These are phyloP conservation scores for Emericellopsis terricola DNA, from an alignment of 495 filamentous ascomycete species.

Conservation along the genomic window DNA sequence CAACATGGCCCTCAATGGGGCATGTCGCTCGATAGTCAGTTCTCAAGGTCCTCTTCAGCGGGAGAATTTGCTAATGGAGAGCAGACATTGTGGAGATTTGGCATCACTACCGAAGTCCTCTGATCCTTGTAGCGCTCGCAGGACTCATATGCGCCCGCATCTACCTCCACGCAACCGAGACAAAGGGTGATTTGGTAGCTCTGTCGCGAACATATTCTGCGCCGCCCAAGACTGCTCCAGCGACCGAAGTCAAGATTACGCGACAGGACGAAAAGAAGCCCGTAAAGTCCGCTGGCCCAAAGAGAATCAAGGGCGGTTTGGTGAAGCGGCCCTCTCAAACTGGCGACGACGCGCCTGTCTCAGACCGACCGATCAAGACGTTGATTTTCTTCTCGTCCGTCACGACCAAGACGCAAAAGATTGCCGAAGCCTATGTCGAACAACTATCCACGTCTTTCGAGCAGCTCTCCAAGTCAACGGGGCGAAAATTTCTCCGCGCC, in stretches of 20 bases:
- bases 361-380: slow-evolving; percentile 38
- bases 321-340: slow-evolving; percentile 10
- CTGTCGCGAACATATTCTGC: slow-evolving; percentile 11
- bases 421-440: slow-evolving; percentile 38
- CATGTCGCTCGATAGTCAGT: too few relatives aligned
- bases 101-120: slow-evolving; percentile 32
- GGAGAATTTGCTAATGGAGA: background rate
- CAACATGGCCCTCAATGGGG: too few relatives aligned
- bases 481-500: slow-evolving; percentile 33
- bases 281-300: slow-evolving; percentile 12
- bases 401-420: slow-evolving; percentile 58
- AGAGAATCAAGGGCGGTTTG: slow-evolving; percentile 30
- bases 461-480: slow-evolving; percentile 6
- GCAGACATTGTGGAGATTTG: slow-evolving; percentile 34
- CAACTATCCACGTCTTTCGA: slow-evolving; percentile 20
- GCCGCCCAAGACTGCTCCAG: slow-evolving; percentile 5
- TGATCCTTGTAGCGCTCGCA: slow-evolving; percentile 25
- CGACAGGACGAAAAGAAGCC: slow-evolving; percentile 7
- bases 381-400: slow-evolving; percentile 80
- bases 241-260: slow-evolving; percentile 5
- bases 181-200: slow-evolving; percentile 7
- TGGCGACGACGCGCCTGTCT: slow-evolving; percentile 3
- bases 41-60: too few relatives aligned
- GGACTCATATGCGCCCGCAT: slow-evolving; percentile 18
- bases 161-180: slow-evolving; percentile 18